These are phyloP conservation scores for Mortierella sp. DNA, from an alignment of 371 early-diverging fungal species.

Conservation along the genomic window DNA sequence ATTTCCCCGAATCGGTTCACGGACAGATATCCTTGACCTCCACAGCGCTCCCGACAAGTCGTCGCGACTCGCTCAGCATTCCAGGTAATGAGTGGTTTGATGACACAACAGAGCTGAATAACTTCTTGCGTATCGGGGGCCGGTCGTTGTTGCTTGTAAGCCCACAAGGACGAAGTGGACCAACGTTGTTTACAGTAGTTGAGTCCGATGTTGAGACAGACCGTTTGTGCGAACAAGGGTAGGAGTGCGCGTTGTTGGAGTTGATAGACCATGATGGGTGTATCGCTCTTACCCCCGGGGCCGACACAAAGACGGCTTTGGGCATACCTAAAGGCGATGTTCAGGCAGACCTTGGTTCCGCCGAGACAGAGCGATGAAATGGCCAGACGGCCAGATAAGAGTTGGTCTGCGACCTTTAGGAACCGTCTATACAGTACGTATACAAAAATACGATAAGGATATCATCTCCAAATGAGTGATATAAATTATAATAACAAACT, in stretches of 20 bases:
- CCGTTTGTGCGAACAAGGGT: constrained; percentile 70
- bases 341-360: constrained; percentile 61
- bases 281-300: constrained; percentile 75
- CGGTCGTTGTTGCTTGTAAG: constrained; percentile 7
- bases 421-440: constrained; percentile 57
- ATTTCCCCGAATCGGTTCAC: constrained; percentile 61
- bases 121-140: constrained; percentile 61
- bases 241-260: constrained; percentile 77
- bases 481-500: no score
- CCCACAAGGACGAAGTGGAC: constrained; percentile 36
- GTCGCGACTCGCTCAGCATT: constrained; percentile 70
- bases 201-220: constrained; percentile 71
- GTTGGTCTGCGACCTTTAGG: constrained; percentile 75
- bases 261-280: constrained; percentile 76
- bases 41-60: constrained; percentile 73
- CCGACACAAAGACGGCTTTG: constrained; percentile 71
- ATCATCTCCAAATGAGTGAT: neutral
- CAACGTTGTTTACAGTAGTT: constrained; percentile 72
- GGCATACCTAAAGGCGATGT: constrained; percentile 71
- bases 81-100: constrained; percentile 78
- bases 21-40: constrained; percentile 75
- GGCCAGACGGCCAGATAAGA: constrained; percentile 73
- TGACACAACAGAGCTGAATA: constrained; percentile 72
- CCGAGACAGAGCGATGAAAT: constrained; percentile 70
- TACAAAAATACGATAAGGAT: neutral